Percentiles rank a stretch among this genome's conserved stretches.
Evolutionary conservation across 768 basidiomycete species (phyloP).

Genomic region (Leccinum uliginosum): DNA sequence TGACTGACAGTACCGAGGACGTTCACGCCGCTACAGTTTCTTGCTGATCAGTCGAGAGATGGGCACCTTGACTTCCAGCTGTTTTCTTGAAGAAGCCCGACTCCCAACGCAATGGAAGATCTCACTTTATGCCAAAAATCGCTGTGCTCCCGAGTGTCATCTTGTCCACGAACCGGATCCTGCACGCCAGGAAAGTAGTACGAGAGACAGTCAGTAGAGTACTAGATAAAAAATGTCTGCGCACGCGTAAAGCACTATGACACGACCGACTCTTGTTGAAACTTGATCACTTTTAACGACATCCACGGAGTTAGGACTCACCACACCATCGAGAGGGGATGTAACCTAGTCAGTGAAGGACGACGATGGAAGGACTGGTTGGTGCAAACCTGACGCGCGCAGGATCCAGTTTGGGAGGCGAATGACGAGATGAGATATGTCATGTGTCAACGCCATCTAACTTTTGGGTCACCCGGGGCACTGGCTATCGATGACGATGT

Average conservation of each 20-base stretch:
- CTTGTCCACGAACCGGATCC: too few relatives aligned
- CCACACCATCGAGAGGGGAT: constrained; percentile 67
- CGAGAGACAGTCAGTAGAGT: background rate
- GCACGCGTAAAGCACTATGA: constrained; percentile 53
- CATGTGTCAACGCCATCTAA: too few relatives aligned
- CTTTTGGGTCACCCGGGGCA: background rate
- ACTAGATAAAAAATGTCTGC: background rate
- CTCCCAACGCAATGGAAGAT: background rate
- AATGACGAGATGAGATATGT: background rate
- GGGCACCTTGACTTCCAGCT: constrained; percentile 45
- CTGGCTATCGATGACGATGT: background rate
- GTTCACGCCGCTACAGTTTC: background rate
- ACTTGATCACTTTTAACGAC: background rate
- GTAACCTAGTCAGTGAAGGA: constrained; percentile 28
- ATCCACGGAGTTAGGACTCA: constrained; percentile 32
- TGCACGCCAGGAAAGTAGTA: constrained; percentile 17
- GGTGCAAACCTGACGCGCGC: constrained; percentile 43
- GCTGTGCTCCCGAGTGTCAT: constrained; percentile 63
- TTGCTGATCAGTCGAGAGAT: constrained; percentile 64
- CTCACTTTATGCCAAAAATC: constrained; percentile 66
- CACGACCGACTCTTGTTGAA: background rate
- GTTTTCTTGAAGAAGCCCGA: background rate
- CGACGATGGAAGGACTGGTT: background rate
- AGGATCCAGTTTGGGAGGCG: constrained; percentile 36
- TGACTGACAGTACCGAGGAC: constrained; percentile 43